Evolutionary conservation across 768 basidiomycete genomes (phyloP), one percentile per base, ranked within the genome.

Genomic region (Daedalea quercina): DNA sequence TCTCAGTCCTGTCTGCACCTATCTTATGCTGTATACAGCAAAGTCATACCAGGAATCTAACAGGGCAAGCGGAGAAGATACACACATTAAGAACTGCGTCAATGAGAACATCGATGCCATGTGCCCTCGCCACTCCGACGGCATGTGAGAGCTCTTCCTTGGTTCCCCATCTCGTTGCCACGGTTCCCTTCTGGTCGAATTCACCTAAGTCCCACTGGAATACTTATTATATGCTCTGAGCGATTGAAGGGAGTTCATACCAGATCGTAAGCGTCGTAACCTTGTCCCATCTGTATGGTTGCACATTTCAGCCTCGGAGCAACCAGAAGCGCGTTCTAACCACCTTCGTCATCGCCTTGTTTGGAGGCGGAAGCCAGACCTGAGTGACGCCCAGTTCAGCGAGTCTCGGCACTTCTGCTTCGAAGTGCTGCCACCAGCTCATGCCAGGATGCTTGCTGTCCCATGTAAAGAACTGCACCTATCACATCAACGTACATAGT

Each of bases 381-480:
- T 90, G 87, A 0, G 90, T 90, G 59, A 90, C 75, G 13, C 90
- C 90, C 56, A 88, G 70, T 43, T 77, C 71, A 3, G 77, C 77
- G 19, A 93, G 75, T 41, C 61, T 69, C 12, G 87, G 84, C 11
- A 86, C 69, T 61, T 90, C 82, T 9, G 57, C 59, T 64, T 87
- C 82, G 33, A 92, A 74, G 65, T 87, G 81, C 60, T 76, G 74
- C 90, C 90, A 93, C 90, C 90, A 91, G 64, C 83, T 87, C 71
- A 80, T 65, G 17, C 70, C 66, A 13, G 73, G 72, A 58, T 79
- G 76, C 24, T 69, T 67, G 26, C 79, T 69, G 48, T 91, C 82
- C 90, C 90, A 92, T 13, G 88, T 90, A 61, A 90, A 92, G 68
- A 90, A 92, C 67, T 92, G 90, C 25, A 91, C 67, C 90, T 80